Percentiles rank a stretch among this genome's conserved stretches.
phyloP scores from a whole-genome alignment of 1,284 basidiomycete genomes.

The Schizopora paradoxa region DNA sequence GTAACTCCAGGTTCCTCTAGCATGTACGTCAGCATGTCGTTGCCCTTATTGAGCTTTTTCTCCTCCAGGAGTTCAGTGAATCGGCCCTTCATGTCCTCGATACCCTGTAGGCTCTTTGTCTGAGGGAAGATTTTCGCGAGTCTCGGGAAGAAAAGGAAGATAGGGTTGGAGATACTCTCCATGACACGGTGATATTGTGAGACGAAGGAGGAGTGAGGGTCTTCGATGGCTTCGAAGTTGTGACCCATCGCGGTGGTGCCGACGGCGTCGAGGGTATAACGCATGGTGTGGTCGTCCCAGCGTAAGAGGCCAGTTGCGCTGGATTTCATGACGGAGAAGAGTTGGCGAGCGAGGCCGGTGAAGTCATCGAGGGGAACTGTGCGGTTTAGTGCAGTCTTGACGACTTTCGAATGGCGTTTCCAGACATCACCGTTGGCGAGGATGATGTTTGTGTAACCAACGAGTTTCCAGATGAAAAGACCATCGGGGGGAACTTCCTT shows the following conservation, averaged over 20 bases:
- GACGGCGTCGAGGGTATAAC: constrained; percentile 28
- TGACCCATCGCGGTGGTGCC: constrained; percentile 31
- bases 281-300: constrained; percentile 28
- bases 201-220: constrained; percentile 27
- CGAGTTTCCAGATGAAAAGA: constrained; percentile 27
- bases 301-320: constrained; percentile 19
- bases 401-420: constrained; percentile 26
- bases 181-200: constrained; percentile 30
- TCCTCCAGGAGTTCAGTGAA: constrained; percentile 23
- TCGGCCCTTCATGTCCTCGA: constrained; percentile 25
- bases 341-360: constrained; percentile 21
- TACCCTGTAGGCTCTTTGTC: constrained; percentile 18
- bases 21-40: constrained; percentile 32
- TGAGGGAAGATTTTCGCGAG: constrained; percentile 29
- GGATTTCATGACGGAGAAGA: constrained; percentile 25
- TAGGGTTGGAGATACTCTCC: constrained; percentile 28
- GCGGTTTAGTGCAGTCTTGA: constrained; percentile 25
- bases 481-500: constrained; percentile 28
- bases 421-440: constrained; percentile 28
- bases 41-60: constrained; percentile 27
- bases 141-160: constrained; percentile 28
- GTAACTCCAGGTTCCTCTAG: constrained; percentile 27
- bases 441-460: constrained; percentile 27
- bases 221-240: constrained; percentile 30
- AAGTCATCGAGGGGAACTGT: constrained; percentile 28